A percentile compares a stretch with the other conserved stretches of the same genome.
Evolutionary conservation across 306 rosid genomes (phyloP).

Genomic region (Trifolium pratense): DNA sequence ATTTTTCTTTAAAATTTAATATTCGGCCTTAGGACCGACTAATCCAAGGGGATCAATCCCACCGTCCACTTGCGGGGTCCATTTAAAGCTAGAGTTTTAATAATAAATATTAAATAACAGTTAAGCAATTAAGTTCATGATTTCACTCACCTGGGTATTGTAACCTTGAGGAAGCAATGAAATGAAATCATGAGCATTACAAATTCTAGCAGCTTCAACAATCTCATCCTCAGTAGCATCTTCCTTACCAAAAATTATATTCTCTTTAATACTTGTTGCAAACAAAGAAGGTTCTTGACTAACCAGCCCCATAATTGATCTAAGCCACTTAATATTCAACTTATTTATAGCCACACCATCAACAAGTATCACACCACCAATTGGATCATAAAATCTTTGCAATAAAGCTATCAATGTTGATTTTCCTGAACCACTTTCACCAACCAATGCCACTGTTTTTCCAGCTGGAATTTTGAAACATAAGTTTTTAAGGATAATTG

Average conservation of each 20-base stretch:
- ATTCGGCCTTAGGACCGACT: too few relatives aligned
- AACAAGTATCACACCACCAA: slow-evolving; percentile 62
- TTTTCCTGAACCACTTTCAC: slow-evolving; percentile 90
- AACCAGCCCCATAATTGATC: slow-evolving; percentile 90
- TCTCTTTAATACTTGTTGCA: slow-evolving; percentile 80
- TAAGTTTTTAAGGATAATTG: slow-evolving; percentile 55
- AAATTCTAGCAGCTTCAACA: slow-evolving; percentile 69
- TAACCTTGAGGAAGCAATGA: slow-evolving; percentile 72
- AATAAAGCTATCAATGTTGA: slow-evolving; percentile 74
- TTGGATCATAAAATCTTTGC: slow-evolving; percentile 87
- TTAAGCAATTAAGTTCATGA: too few relatives aligned
- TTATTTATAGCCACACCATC: slow-evolving; percentile 69
- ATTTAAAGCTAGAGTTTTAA: too few relatives aligned
- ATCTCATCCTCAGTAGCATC: slow-evolving; percentile 68
- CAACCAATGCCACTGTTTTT: slow-evolving; percentile 76
- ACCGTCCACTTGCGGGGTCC: too few relatives aligned
- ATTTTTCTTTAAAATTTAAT: too few relatives aligned
- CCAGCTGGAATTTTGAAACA: slow-evolving; percentile 72
- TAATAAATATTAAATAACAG: too few relatives aligned
- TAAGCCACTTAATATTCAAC: slow-evolving; percentile 77
- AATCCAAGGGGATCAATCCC: too few relatives aligned
- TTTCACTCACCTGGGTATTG: slow-evolving; percentile 64
- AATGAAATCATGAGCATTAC: slow-evolving; percentile 86
- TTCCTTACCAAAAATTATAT: slow-evolving; percentile 83
- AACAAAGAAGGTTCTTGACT: slow-evolving; percentile 94